These are phyloP conservation scores for Alternaria longipes DNA, from an alignment of 2,329 filamentous ascomycete species.

Conservation along the genomic window DNA sequence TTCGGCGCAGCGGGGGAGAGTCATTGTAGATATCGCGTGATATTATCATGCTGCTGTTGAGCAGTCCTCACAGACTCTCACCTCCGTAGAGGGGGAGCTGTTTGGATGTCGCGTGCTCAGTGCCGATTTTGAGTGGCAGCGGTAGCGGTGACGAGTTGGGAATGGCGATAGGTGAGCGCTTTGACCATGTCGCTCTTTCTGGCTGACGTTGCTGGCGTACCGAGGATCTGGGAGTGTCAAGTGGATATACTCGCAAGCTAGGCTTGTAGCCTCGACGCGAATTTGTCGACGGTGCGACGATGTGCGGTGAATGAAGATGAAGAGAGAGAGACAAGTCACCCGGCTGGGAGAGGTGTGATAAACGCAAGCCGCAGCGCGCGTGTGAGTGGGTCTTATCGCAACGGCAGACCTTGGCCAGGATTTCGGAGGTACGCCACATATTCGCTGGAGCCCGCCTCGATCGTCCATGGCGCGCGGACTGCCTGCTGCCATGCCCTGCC, in stretches of 20 bases:
- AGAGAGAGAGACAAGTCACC: conserved; percentile 16
- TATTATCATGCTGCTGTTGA: conserved; percentile 45
- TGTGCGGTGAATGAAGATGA: conserved; percentile 18
- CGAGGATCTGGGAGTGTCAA: conserved; percentile 35
- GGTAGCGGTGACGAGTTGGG: conserved; percentile 30
- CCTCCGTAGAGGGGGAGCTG: conserved; percentile 55
- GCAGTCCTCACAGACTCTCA: conserved; percentile 45
- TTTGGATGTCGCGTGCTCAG: conserved; percentile 43
- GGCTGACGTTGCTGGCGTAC: conserved; percentile 38
- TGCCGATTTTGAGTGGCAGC: conserved; percentile 23
- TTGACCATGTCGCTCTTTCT: conserved; percentile 48
- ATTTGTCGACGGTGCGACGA: not conserved
- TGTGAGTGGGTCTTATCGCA: conserved; percentile 38
- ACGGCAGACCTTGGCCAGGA: conserved; percentile 28
- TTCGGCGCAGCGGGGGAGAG: conserved; percentile 62
- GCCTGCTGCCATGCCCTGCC: conserved; percentile 27
- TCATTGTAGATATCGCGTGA: conserved; percentile 56
- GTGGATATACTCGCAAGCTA: conserved; percentile 30
- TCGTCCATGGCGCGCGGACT: conserved; percentile 26
- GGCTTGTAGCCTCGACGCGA: not conserved
- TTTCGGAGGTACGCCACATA: conserved; percentile 25
- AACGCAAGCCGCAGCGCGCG: conserved; percentile 18
- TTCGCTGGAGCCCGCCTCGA: conserved; percentile 24
- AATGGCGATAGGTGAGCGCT: conserved; percentile 36
- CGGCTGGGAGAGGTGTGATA: conserved; percentile 18